Conservation (phyloP, 805 yeast species). For the Candida yuanshanica region DNA sequence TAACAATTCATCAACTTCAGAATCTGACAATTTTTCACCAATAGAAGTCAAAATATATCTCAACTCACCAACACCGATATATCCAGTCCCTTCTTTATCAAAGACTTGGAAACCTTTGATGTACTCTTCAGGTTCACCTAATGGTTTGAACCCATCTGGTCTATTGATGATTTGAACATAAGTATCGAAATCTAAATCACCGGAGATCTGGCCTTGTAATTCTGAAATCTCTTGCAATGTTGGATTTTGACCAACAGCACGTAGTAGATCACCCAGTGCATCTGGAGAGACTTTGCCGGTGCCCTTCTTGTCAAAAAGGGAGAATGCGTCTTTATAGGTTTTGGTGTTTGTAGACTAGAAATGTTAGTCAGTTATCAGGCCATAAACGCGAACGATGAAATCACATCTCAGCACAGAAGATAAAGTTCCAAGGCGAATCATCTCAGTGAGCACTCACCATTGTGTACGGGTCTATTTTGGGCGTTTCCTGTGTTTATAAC, state of each 20-base stretch:
- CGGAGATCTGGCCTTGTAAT: slow-evolving; percentile 36
- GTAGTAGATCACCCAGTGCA: slow-evolving; percentile 83
- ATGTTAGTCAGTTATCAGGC: too few species aligned
- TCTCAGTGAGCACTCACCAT: neutral
- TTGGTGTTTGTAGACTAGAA: slow-evolving; percentile 26
- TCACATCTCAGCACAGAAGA: too few species aligned
- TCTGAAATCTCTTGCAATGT: slow-evolving; percentile 80
- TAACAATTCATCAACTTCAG: slow-evolving; percentile 91
- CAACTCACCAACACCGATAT: slow-evolving; percentile 94
- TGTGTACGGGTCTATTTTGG: too few species aligned
- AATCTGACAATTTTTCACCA: slow-evolving; percentile 87
- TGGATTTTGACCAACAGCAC: slow-evolving; percentile 99
- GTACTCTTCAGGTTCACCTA: slow-evolving; percentile 85
- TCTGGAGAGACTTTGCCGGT: slow-evolving; percentile 84
- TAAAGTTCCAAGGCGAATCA: too few species aligned
- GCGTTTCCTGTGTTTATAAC: too few species aligned
- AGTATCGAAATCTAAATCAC: slow-evolving; percentile 61
- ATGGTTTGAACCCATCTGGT: slow-evolving; percentile 82
- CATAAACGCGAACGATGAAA: too few species aligned
- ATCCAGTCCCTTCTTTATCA: slow-evolving; percentile 93
- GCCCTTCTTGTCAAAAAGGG: slow-evolving; percentile 93
- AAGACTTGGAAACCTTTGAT: slow-evolving; percentile 95
- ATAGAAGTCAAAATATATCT: slow-evolving; percentile 91
- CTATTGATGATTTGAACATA: slow-evolving; percentile 73
- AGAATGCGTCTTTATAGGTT: slow-evolving; percentile 83